Conservation (phyloP, 2,329 filamentous ascomycete species). For the Rutstroemia sydowiana region DNA sequence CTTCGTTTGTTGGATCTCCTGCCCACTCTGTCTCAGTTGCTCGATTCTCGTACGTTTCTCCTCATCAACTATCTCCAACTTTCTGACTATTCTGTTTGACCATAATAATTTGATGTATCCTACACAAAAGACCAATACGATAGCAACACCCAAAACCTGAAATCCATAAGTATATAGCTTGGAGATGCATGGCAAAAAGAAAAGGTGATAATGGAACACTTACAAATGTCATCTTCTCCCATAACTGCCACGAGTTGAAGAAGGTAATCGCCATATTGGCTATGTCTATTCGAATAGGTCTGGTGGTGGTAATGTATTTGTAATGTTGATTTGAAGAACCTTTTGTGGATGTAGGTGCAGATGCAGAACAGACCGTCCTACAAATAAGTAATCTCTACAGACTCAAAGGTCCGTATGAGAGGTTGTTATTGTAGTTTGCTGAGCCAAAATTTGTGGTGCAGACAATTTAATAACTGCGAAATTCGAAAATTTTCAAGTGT, state of each 20-base stretch:
- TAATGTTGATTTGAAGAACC: background rate
- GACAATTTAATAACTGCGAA: no score
- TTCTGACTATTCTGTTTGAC: slow-evolving; percentile 47
- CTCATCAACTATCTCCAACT: slow-evolving; percentile 57
- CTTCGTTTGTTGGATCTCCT: slow-evolving; percentile 28
- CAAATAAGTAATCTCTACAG: background rate
- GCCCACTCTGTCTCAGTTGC: slow-evolving; percentile 48
- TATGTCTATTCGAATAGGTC: background rate
- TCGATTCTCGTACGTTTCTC: slow-evolving; percentile 49
- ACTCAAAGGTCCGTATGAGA: background rate
- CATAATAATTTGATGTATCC: slow-evolving; percentile 63
- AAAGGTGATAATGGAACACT: slow-evolving; percentile 32
- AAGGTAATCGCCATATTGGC: slow-evolving; percentile 37
- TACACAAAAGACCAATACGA: slow-evolving; percentile 60
- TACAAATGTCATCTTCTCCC: slow-evolving; percentile 89
- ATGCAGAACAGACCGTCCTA: background rate
- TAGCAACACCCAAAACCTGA: slow-evolving; percentile 65
- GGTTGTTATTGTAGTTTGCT: background rate
- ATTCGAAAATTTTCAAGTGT: no score
- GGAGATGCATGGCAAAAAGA: background rate
- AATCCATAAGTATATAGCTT: slow-evolving; percentile 4
- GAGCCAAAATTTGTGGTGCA: no score
- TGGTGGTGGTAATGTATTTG: background rate
- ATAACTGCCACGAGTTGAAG: slow-evolving; percentile 67
- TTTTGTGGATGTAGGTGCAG: background rate